These are phyloP conservation scores for Wickerhamomyces silvicola DNA, from an alignment of 805 yeast species.

Conservation along the genomic window DNA sequence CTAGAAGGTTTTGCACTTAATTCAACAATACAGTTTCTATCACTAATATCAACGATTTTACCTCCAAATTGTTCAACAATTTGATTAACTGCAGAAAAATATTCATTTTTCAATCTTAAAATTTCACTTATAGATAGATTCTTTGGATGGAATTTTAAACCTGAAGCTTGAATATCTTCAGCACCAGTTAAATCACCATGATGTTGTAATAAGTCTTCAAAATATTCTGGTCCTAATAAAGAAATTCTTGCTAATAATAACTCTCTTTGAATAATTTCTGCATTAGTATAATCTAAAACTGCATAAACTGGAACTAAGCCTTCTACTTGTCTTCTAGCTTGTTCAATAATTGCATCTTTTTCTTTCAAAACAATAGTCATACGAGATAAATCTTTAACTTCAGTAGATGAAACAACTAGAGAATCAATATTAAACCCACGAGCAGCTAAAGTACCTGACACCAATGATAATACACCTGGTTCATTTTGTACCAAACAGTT, in stretches of 20 bases:
- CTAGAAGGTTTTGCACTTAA: constrained; percentile 90
- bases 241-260: constrained; percentile 87
- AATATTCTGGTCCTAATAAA: constrained; percentile 95
- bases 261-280: constrained; percentile 89
- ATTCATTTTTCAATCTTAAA: constrained; percentile 87
- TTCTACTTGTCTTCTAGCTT: constrained; percentile 96
- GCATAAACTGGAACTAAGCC: constrained; percentile 98
- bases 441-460: constrained; percentile 94
- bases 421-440: constrained; percentile 98
- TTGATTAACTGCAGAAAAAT: constrained; percentile 75
- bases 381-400: constrained; percentile 88
- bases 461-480: constrained; percentile 93
- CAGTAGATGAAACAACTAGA: constrained; percentile 92
- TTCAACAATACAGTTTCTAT: constrained; percentile 91
- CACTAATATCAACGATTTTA: constrained; percentile 83
- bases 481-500: constrained; percentile 98
- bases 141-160: constrained; percentile 68
- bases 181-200: constrained; percentile 42
- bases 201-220: constrained; percentile 86
- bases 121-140: constrained; percentile 89
- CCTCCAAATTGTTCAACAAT: constrained; percentile 89
- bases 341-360: constrained; percentile 94
- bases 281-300: constrained; percentile 86
- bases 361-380: constrained; percentile 96
- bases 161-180: constrained; percentile 23